Base-by-base conservation (phyloP, 2,329 filamentous ascomycete genomes). In the Daldinia sp. region DNA sequence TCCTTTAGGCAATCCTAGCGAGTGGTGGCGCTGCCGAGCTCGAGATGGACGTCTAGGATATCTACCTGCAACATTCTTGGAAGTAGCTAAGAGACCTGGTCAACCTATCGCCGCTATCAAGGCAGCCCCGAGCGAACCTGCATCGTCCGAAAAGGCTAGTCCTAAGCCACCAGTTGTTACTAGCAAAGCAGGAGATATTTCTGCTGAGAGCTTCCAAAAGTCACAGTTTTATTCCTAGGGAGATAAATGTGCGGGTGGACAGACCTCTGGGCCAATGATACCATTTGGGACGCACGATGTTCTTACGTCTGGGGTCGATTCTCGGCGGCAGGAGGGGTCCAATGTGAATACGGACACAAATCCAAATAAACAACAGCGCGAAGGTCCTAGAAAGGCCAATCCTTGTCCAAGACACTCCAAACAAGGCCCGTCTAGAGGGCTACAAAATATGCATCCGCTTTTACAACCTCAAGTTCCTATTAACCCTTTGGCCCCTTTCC, bases 1-100 rank as follows among this genome's bases (percentile, higher is more conserved):
- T 76, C 96, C 96, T 0, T 88, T 95, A 77, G 96, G 96, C 48
- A 94, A 96, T 74, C 89, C 93, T 4, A 96, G 92, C 59, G 95
- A 99, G 78, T 99, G 96, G 96, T 99, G 96, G 96, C 90, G 92
- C 72, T 99, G 97, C 81, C 88, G 96, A 62, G 92, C 95, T 13
- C 88, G 96, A 68, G 94, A 98, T 78, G 94, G 94, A 51, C 88
- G 93, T 28, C 90, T 97, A 75, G 96, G 96, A 6, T 99, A 98
- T 78, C 86, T 99, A 5, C 96, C 97, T 1, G 90, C 91, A 1
- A 94, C 94, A 1, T 99, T 98, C 77, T 87, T 99, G 30, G 93
- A 97, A 81, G 87, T 96, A 55, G 83, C 89, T 28, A 84, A 85
- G 74, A 82, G 86, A 57, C 85, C 88, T 0, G 83, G 83, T 23